Evolutionary conservation across 208 protist genomes (phyloP).

Genomic region (Borovskyia barvae): DNA sequence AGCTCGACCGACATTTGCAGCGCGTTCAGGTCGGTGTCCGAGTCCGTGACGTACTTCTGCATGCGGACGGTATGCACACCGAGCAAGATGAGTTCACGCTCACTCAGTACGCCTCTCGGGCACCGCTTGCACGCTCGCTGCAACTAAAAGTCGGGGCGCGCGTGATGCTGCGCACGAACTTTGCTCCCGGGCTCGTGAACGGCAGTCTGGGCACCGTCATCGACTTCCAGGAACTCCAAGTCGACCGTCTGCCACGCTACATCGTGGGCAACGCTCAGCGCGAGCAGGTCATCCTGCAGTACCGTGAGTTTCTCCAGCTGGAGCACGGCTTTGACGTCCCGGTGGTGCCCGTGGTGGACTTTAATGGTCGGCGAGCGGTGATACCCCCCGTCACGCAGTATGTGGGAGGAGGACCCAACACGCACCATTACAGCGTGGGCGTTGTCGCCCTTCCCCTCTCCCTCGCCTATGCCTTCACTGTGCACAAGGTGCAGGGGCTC

Average conservation of each 20-base stretch:
- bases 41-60: slow-evolving; percentile 57
- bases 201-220: slow-evolving; percentile 86
- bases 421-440: slow-evolving; percentile 64
- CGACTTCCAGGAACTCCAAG: slow-evolving; percentile 50
- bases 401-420: slow-evolving; percentile 73
- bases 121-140: slow-evolving; percentile 50
- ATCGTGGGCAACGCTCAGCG: slow-evolving; percentile 31
- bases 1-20: slow-evolving; percentile 18
- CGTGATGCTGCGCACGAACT: slow-evolving; percentile 86
- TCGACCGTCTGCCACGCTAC: slow-evolving; percentile 48
- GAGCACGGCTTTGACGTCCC: slow-evolving; percentile 57
- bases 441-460: slow-evolving; percentile 75
- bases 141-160: slow-evolving; percentile 67
- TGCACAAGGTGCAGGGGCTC: slow-evolving; percentile 91
- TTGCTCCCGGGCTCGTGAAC: slow-evolving; percentile 74
- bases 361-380: slow-evolving; percentile 47
- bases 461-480: slow-evolving; percentile 89
- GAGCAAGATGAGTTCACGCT: slow-evolving; percentile 75
- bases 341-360: slow-evolving; percentile 74
- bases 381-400: slow-evolving; percentile 64
- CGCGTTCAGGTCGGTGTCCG: slow-evolving; percentile 27
- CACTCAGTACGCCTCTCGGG: slow-evolving; percentile 50
- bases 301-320: slow-evolving; percentile 64
- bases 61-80: slow-evolving; percentile 71
- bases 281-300: slow-evolving; percentile 40